These are phyloP conservation scores for Cryptococcus sp. DNA, from an alignment of 1,284 basidiomycete genomes.

Conservation along the genomic window DNA sequence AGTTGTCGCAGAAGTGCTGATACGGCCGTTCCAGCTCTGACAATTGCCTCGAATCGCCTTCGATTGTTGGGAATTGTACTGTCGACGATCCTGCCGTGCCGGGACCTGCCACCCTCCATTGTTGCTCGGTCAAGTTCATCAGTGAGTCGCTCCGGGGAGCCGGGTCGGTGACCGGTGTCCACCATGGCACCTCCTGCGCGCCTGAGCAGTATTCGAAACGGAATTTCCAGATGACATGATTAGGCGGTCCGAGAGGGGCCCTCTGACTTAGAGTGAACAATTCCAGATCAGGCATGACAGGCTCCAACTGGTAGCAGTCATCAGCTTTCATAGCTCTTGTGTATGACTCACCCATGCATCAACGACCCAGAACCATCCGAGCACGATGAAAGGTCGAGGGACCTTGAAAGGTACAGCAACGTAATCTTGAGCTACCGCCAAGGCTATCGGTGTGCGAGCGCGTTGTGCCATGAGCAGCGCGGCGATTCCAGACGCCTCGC, in stretches of 20 bases:
- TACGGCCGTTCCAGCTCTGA: background rate
- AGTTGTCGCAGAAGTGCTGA: slow-evolving; percentile 17
- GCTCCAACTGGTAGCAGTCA: slow-evolving; percentile 38
- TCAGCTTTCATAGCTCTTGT: background rate
- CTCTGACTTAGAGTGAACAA: slow-evolving; percentile 6
- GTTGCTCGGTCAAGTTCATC: background rate
- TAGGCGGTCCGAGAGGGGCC: slow-evolving; percentile 13
- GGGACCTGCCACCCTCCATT: slow-evolving; percentile 22
- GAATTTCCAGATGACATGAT: slow-evolving; percentile 43
- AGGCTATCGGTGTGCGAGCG: slow-evolving; percentile 40
- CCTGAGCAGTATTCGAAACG: slow-evolving; percentile 46
- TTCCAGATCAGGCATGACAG: slow-evolving; percentile 20
- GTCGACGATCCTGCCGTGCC: slow-evolving; percentile 20
- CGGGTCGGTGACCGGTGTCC: slow-evolving; percentile 17
- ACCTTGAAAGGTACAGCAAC: slow-evolving; percentile 40
- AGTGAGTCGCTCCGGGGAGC: background rate
- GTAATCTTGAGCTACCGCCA: slow-evolving; percentile 45
- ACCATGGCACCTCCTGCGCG: slow-evolving; percentile 41
- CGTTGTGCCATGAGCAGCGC: slow-evolving; percentile 44
- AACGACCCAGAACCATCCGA: slow-evolving; percentile 53
- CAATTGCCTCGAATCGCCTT: background rate
- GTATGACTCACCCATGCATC: slow-evolving; percentile 45
- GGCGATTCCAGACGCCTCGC: slow-evolving; percentile 32
- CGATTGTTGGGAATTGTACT: background rate
- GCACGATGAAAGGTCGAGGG: slow-evolving; percentile 37